phyloP scores from a whole-genome alignment of 2,329 filamentous ascomycete genomes.

The Exophiala lecanii-corni region DNA sequence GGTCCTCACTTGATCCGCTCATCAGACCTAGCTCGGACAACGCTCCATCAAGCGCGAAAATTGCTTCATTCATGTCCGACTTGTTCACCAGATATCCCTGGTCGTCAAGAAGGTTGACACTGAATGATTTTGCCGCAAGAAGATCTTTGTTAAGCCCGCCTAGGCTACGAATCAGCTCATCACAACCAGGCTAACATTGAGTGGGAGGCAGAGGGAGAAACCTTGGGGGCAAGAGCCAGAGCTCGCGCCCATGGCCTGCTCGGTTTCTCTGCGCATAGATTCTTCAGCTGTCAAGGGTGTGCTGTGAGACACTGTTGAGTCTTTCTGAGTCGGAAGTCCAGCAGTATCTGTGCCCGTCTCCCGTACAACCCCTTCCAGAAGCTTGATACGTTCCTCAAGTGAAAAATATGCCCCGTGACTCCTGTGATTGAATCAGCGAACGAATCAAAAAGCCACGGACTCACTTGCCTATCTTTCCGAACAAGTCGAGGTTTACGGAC shows the following conservation, averaged over 20 bases:
- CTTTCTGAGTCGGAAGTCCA: neutral
- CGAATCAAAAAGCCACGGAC: neutral
- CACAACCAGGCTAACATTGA: too few relatives aligned
- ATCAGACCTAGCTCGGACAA: neutral
- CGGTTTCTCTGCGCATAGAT: neutral
- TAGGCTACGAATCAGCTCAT: neutral
- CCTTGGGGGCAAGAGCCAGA: neutral
- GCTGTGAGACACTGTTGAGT: neutral
- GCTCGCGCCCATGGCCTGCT: neutral
- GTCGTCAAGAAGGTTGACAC: neutral
- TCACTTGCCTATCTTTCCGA: neutral
- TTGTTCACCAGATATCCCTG: neutral
- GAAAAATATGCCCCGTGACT: neutral
- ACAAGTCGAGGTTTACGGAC: neutral
- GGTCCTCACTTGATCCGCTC: too few relatives aligned
- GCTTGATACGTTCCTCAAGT: neutral
- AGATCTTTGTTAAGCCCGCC: neutral
- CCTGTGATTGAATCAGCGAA: neutral
- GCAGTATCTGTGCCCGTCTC: neutral
- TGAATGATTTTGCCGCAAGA: neutral
- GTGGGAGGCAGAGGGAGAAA: too few relatives aligned
- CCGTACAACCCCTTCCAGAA: neutral
- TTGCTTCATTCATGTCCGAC: neutral
- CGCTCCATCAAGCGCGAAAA: neutral
- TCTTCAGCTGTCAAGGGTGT: neutral